Evolutionary conservation across 176 grass and related monocot genomes (phyloP).

Genomic region (Raddia distichophylla): DNA sequence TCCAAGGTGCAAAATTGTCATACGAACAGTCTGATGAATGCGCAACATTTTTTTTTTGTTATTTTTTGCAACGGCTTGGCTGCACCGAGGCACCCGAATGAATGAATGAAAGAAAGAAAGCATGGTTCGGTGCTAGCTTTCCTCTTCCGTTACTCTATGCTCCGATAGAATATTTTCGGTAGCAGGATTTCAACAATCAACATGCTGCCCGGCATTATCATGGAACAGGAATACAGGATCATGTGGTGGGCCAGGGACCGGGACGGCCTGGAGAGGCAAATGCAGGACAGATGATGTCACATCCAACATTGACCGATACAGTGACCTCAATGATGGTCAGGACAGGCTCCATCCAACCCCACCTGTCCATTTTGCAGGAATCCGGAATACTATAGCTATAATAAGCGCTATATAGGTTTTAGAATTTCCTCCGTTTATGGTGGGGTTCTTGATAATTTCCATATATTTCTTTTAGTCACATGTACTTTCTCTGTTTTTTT

Average conservation of each 20-base stretch:
- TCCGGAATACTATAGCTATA: too few species aligned
- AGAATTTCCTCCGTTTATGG: too few species aligned
- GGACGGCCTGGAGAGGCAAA: conserved; percentile 5
- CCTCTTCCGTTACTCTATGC: not conserved
- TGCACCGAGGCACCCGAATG: not conserved
- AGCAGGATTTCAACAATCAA: conserved; percentile 10
- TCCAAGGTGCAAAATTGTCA: too few species aligned
- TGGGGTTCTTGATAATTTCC: too few species aligned
- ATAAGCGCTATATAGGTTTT: too few species aligned
- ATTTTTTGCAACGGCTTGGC: not conserved
- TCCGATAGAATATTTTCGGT: not conserved
- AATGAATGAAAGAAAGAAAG: not conserved
- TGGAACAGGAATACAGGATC: conserved; percentile 26
- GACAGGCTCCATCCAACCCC: too few species aligned
- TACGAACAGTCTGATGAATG: too few species aligned
- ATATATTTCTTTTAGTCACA: too few species aligned
- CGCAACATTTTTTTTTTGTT: too few species aligned
- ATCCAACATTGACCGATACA: conserved; percentile 27
- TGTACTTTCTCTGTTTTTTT: too few species aligned
- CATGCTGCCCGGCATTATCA: conserved; percentile 36
- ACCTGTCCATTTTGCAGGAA: too few species aligned
- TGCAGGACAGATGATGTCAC: conserved; percentile 12
- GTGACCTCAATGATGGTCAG: not conserved
- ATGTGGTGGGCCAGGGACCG: conserved; percentile 29
- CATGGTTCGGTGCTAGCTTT: too few species aligned